Conservation (phyloP, 345 rosid species). For the Syzygium aromaticum region DNA sequence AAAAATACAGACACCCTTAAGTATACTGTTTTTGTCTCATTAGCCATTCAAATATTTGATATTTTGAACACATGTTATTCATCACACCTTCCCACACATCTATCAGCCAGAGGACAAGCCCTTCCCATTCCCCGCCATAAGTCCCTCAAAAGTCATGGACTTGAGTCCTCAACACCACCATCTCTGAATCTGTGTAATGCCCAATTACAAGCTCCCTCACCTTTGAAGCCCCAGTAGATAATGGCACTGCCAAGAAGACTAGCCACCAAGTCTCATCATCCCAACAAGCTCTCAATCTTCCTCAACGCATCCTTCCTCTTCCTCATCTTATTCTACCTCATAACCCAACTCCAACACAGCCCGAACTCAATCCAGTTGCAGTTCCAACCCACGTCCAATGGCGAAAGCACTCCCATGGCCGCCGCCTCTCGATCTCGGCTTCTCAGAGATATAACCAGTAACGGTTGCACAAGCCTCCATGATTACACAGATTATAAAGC, state of each 20-base stretch:
- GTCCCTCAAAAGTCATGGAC: constrained; percentile 9
- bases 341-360: constrained; percentile 7
- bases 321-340: constrained; percentile 25
- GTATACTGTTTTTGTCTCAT: background rate
- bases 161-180: constrained; percentile 2
- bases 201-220: background rate
- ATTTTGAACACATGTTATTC: background rate
- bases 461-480: constrained; percentile 25
- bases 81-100: background rate
- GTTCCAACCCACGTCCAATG: background rate
- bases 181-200: background rate
- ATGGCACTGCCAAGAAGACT: background rate
- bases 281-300: constrained; percentile 10
- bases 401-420: background rate
- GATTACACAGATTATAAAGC: constrained; percentile 31
- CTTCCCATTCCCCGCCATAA: constrained; percentile 4
- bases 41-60: background rate
- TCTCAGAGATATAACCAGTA: background rate
- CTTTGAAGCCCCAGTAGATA: no score
- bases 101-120: background rate
- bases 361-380: background rate
- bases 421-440: constrained; percentile 3
- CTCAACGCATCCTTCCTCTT: constrained; percentile 44
- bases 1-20: background rate
- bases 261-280: constrained; percentile 15